A percentile compares a stretch with the other conserved stretches of the same genome.
phyloP scores from a whole-genome alignment of 2,329 filamentous ascomycete genomes.

The Eurotiales sp. region DNA sequence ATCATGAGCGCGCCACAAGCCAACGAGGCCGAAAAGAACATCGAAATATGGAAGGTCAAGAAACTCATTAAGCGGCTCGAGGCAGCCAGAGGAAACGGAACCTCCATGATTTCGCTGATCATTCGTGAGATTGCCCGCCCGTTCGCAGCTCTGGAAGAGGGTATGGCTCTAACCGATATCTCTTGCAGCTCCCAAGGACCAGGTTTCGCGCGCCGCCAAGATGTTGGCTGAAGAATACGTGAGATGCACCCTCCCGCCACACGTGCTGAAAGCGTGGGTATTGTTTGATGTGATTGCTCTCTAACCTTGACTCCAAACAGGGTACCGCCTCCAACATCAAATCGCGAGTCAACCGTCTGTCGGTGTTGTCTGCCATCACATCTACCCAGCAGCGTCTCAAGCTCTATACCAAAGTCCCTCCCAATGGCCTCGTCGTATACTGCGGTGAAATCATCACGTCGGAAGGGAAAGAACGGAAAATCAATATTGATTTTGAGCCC shows the following conservation, averaged over 20 bases:
- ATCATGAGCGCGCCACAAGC: constrained; percentile 78
- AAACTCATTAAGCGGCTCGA: constrained; percentile 99
- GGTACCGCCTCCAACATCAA: constrained; percentile 99
- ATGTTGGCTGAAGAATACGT: constrained; percentile 99
- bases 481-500: constrained; percentile 99
- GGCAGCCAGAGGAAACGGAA: constrained; percentile 95
- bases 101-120: constrained; percentile 98
- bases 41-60: constrained; percentile 89
- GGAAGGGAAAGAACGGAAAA: constrained; percentile 98
- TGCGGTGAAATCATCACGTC: constrained; percentile 99
- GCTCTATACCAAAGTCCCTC: constrained; percentile 97
- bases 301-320: constrained; percentile 30
- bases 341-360: constrained; percentile 97
- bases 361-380: constrained; percentile 95
- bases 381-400: constrained; percentile 99
- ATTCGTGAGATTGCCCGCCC: constrained; percentile 65
- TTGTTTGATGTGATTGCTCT: too few species aligned
- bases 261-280: too few species aligned
- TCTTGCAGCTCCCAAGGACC: constrained; percentile 85
- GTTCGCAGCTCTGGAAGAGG: not conserved
- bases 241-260: constrained; percentile 37
- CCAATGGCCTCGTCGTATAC: constrained; percentile 96
- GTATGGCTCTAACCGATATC: constrained; percentile 20
- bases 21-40: constrained; percentile 98
- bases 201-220: constrained; percentile 92